phyloP scores from a whole-genome alignment of 1,139 yeast genomes.

The Hansenula lynferdii region DNA sequence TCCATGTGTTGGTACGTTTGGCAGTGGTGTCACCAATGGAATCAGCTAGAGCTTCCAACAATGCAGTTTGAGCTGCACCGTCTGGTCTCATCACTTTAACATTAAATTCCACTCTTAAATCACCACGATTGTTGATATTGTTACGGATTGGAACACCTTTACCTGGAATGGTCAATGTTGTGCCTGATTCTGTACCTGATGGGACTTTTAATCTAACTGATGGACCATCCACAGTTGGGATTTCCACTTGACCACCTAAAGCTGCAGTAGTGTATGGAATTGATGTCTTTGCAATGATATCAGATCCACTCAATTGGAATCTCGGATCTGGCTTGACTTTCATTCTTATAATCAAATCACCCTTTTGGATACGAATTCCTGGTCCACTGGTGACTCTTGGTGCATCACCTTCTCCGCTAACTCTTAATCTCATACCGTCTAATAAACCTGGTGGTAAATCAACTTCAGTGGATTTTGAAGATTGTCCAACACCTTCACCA shows the following conservation, averaged over 20 bases:
- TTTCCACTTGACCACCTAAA: constrained; percentile 82
- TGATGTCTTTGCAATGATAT: constrained; percentile 58
- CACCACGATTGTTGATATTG: constrained; percentile 63
- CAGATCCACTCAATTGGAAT: constrained; percentile 62
- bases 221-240: constrained; percentile 83
- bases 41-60: constrained; percentile 92
- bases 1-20: constrained; percentile 59
- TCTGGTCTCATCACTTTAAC: constrained; percentile 72
- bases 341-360: constrained; percentile 82
- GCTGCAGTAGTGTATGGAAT: constrained; percentile 96
- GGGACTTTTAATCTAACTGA: constrained; percentile 76
- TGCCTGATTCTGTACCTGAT: constrained; percentile 79
- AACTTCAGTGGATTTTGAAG: constrained; percentile 63
- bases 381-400: constrained; percentile 70
- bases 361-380: constrained; percentile 60
- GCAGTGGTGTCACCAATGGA: constrained; percentile 79
- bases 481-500: constrained; percentile 81
- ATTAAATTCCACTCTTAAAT: constrained; percentile 68
- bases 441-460: constrained; percentile 87
- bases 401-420: constrained; percentile 88
- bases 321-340: constrained; percentile 69
- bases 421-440: constrained; percentile 81
- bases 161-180: constrained; percentile 71
- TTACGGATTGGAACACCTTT: constrained; percentile 79
- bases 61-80: constrained; percentile 86